Evolutionary conservation across 495 filamentous ascomycete genomes (phyloP).

Genomic region (Penicillium turbatum): DNA sequence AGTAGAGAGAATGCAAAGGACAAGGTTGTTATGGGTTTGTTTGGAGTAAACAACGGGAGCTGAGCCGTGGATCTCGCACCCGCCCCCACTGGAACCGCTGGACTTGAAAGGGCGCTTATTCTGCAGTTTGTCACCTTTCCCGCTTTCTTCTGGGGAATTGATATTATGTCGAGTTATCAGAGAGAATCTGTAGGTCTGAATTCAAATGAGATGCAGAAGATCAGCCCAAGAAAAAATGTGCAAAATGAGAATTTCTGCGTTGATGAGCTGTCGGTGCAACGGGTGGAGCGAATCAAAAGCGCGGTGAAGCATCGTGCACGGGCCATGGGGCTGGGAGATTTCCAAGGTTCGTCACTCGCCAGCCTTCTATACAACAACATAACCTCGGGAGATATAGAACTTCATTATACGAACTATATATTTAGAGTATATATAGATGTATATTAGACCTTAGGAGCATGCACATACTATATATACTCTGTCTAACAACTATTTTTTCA

Average conservation of each 20-base stretch:
- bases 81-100: slow-evolving; percentile 1
- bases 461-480: too few relatives aligned
- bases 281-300: slow-evolving; percentile 34
- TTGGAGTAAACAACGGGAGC: slow-evolving; percentile 35
- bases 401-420: too few relatives aligned
- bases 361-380: slow-evolving; percentile 1
- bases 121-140: not conserved
- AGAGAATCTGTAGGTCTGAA: slow-evolving; percentile 1
- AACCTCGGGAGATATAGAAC: too few relatives aligned
- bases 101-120: slow-evolving; percentile 9
- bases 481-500: too few relatives aligned
- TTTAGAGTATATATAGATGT: too few relatives aligned
- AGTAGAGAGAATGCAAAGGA: slow-evolving; percentile 5
- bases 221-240: slow-evolving; percentile 10
- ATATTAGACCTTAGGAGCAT: too few relatives aligned
- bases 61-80: slow-evolving; percentile 39
- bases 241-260: slow-evolving; percentile 9
- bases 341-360: slow-evolving; percentile 2
- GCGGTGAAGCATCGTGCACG: slow-evolving; percentile 40
- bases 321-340: slow-evolving; percentile 26
- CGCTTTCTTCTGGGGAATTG: not conserved
- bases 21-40: slow-evolving; percentile 28
- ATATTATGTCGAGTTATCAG: not conserved
- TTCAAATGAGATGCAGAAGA: not conserved
- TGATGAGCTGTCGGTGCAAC: slow-evolving; percentile 14